These are phyloP conservation scores for Mallotus japonicus DNA, from an alignment of 441 rosid species.

Conservation along the genomic window DNA sequence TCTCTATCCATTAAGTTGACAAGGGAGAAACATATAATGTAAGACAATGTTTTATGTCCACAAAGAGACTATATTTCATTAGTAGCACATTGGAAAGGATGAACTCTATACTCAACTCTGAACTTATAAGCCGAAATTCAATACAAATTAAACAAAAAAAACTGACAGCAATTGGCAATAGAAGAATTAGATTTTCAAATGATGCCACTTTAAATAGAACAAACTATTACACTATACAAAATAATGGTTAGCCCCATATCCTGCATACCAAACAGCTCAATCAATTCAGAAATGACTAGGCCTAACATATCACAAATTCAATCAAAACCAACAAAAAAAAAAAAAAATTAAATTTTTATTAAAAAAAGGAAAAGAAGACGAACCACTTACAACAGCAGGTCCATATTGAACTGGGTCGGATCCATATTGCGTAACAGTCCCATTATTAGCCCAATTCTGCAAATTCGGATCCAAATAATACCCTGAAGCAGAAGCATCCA, in stretches of 20 bases:
- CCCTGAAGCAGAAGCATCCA: slow-evolving; percentile 14
- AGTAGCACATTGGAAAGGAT: neutral
- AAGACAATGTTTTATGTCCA: too few species aligned
- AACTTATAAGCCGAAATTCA: neutral
- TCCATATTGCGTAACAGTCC: slow-evolving; percentile 28
- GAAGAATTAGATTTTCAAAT: too few species aligned
- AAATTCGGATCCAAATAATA: slow-evolving; percentile 24
- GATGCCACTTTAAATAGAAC: neutral
- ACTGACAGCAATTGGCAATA: too few species aligned
- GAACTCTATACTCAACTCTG: neutral
- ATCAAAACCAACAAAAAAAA: neutral
- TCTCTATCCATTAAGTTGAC: neutral
- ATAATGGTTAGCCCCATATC: too few species aligned
- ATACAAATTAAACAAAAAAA: too few species aligned
- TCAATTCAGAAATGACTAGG: too few species aligned
- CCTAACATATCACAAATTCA: neutral
- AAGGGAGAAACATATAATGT: too few species aligned
- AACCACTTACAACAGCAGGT: slow-evolving; percentile 41
- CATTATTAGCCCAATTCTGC: slow-evolving; percentile 23
- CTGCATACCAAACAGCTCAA: too few species aligned
- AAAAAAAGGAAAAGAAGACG: neutral
- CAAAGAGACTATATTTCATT: neutral
- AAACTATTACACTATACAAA: neutral
- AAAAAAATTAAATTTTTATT: neutral
- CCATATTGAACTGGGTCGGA: slow-evolving; percentile 25